phyloP scores from a whole-genome alignment of 306 rosid species.

The Inga oerstediana region DNA sequence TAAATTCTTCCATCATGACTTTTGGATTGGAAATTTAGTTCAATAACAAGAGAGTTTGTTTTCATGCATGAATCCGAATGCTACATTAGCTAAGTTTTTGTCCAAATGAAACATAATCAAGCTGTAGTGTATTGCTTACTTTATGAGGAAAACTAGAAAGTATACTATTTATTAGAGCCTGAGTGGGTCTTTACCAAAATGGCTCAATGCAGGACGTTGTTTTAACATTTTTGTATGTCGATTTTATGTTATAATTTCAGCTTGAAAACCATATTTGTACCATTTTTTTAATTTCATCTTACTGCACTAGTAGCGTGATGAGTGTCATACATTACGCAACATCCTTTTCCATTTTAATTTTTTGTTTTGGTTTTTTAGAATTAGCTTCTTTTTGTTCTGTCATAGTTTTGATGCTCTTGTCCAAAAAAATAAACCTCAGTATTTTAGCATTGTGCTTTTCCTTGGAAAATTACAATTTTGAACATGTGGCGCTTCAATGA shows the following conservation, averaged over 20 bases:
- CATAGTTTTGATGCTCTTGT: not conserved
- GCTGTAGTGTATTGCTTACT: not conserved
- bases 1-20: not conserved
- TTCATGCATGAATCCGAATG: not conserved
- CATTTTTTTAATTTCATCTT: not conserved
- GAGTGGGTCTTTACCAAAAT: conserved; percentile 1
- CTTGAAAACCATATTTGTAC: not conserved
- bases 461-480: not conserved
- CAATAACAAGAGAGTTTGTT: not conserved
- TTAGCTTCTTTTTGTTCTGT: not conserved
- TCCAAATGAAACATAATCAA: not conserved
- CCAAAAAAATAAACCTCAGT: not conserved
- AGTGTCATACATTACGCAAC: not conserved
- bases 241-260: not conserved
- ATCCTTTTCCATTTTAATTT: not conserved
- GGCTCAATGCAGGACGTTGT: not conserved
- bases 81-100: not conserved
- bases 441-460: not conserved
- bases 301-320: not conserved
- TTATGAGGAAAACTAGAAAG: not conserved
- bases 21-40: not conserved
- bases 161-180: not conserved
- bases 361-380: not conserved
- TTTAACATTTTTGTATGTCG: not conserved
- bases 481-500: not conserved